phyloP scores from a whole-genome alignment of 306 rosid genomes.

The Pyrus pyrifolia region DNA sequence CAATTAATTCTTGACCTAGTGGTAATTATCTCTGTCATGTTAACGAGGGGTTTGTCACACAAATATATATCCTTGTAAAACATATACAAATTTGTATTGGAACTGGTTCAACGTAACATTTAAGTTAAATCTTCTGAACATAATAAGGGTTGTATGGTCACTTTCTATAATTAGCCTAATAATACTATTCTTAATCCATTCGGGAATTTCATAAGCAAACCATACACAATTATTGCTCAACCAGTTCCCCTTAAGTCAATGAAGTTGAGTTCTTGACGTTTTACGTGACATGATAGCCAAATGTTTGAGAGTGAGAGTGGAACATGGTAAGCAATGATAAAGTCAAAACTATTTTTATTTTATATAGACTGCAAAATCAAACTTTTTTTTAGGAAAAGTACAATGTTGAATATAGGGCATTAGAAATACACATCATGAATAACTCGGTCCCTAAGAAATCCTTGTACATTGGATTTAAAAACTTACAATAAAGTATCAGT shows the following conservation, averaged over 20 bases:
- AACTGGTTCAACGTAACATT: neutral
- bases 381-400: neutral
- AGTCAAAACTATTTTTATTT: neutral
- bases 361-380: neutral
- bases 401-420: too few species aligned
- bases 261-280: conserved; percentile 16
- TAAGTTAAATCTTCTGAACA: neutral
- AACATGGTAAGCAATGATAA: neutral
- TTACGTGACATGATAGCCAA: neutral
- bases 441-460: too few species aligned
- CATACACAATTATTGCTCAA: conserved; percentile 1
- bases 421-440: too few species aligned
- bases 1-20: too few species aligned
- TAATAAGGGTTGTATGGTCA: neutral
- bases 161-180: neutral
- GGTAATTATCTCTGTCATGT: too few species aligned
- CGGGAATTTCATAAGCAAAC: neutral
- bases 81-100: too few species aligned
- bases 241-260: conserved; percentile 11
- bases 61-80: too few species aligned
- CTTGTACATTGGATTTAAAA: too few species aligned
- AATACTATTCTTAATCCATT: neutral
- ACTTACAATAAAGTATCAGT: too few species aligned
- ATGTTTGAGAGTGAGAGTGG: neutral
- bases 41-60: too few species aligned